Evolutionary conservation across 768 basidiomycete species (phyloP).

Genomic region (Cubamyces lactineus): DNA sequence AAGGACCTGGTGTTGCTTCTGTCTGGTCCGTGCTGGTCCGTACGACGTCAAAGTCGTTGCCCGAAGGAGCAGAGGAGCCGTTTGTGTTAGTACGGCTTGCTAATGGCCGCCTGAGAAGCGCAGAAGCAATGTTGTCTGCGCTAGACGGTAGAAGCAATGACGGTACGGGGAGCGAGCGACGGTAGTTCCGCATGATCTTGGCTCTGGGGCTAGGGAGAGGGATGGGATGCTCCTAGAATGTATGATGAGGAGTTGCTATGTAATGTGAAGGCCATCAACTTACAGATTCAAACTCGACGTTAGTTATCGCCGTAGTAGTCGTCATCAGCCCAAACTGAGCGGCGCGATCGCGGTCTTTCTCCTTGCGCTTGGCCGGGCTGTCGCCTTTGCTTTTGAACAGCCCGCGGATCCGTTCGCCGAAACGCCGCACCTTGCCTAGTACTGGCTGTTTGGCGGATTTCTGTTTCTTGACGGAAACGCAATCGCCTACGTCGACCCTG

Average conservation of each 20-base stretch:
- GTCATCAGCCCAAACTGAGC: constrained; percentile 25
- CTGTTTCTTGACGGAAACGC: not conserved
- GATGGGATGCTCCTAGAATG: constrained; percentile 31
- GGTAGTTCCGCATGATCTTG: constrained; percentile 15
- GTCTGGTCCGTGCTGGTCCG: not conserved
- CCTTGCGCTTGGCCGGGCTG: constrained; percentile 29
- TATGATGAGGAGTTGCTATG: not conserved
- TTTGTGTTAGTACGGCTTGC: not conserved
- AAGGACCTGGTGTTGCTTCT: not conserved
- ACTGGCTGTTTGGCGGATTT: constrained; percentile 13
- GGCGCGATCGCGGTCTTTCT: not conserved
- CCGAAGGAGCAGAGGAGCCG: not conserved
- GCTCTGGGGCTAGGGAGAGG: constrained; percentile 19
- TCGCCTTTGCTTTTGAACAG: constrained; percentile 33
- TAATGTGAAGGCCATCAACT: not conserved
- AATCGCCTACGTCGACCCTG: constrained; percentile 22
- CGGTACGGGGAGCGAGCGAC: constrained; percentile 20
- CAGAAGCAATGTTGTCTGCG: constrained; percentile 3
- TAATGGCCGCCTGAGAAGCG: constrained; percentile 1
- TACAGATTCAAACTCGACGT: constrained; percentile 32
- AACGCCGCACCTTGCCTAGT: constrained; percentile 19
- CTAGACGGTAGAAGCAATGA: not conserved
- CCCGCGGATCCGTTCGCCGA: constrained; percentile 22
- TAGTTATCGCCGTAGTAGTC: constrained; percentile 28
- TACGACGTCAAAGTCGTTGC: not conserved